These are phyloP conservation scores for Taphrina deformans DNA, from an alignment of 1,139 yeast genomes.

Conservation along the genomic window DNA sequence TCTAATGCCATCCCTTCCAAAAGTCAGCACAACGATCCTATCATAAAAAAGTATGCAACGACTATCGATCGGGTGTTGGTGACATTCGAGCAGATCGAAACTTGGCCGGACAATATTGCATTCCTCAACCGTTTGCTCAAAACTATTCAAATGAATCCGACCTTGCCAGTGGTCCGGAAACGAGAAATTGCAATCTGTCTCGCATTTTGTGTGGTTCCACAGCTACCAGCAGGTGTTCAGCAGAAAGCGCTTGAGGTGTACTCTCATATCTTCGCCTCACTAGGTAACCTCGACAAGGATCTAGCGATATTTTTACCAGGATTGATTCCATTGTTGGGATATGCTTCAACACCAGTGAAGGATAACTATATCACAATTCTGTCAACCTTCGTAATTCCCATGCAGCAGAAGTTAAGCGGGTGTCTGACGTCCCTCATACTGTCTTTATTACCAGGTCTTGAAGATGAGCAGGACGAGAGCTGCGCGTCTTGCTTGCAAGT, in stretches of 20 bases:
- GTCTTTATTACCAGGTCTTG: constrained; percentile 80
- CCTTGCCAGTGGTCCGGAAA: constrained; percentile 53
- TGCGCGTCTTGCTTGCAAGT: constrained; percentile 62
- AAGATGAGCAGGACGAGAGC: constrained; percentile 85
- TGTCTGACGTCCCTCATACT: constrained; percentile 69
- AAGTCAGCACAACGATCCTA: background rate
- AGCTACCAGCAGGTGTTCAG: constrained; percentile 92
- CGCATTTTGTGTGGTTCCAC: constrained; percentile 68
- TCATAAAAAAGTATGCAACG: constrained; percentile 53
- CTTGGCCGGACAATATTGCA: constrained; percentile 98
- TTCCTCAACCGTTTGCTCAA: constrained; percentile 73
- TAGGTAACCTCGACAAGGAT: constrained; percentile 54
- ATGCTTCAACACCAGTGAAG: constrained; percentile 83
- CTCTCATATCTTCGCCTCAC: constrained; percentile 62
- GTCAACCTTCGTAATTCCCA: constrained; percentile 56
- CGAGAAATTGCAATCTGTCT: constrained; percentile 47
- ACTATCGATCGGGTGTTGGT: constrained; percentile 71
- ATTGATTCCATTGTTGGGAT: constrained; percentile 75
- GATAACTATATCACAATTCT: constrained; percentile 57
- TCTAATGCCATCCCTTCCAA: background rate
- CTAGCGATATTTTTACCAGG: constrained; percentile 85
- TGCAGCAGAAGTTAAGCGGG: constrained; percentile 56
- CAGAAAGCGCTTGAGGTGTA: constrained; percentile 81
- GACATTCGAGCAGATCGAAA: constrained; percentile 80
- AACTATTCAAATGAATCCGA: constrained; percentile 41